Percentiles rank a stretch among this genome's conserved stretches.
Evolutionary conservation across 257 asterid species (phyloP).

Genomic region (Plantago elongata): DNA sequence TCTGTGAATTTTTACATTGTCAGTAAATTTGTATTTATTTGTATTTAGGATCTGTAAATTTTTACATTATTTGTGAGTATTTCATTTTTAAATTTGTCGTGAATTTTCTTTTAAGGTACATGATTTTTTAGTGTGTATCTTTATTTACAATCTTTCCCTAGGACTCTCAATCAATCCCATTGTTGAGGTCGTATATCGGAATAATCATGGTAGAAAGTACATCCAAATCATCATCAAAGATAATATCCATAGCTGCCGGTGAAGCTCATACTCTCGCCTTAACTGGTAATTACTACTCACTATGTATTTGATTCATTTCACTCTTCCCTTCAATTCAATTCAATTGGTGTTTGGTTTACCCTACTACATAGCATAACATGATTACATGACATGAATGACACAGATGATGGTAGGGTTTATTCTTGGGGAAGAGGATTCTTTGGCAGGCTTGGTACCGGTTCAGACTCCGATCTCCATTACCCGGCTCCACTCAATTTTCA

Average conservation of each 20-base stretch:
- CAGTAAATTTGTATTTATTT: too few species aligned
- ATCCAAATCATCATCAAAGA: constrained; percentile 21
- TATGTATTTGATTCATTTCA: background rate
- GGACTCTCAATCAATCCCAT: too few species aligned
- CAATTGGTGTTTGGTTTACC: background rate
- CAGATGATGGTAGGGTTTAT: constrained; percentile 81
- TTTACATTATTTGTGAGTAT: too few species aligned
- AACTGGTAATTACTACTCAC: constrained; percentile 36
- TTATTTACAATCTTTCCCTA: too few species aligned
- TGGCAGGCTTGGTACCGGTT: constrained; percentile 83
- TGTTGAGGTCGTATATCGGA: background rate
- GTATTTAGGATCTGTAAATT: too few species aligned
- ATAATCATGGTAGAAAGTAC: background rate
- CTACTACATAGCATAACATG: background rate
- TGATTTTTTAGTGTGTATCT: too few species aligned
- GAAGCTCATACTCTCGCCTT: constrained; percentile 95
- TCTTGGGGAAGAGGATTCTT: constrained; percentile 94
- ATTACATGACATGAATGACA: too few species aligned
- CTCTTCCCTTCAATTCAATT: background rate
- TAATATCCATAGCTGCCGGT: constrained; percentile 56
- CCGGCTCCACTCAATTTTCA: constrained; percentile 46
- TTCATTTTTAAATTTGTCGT: too few species aligned
- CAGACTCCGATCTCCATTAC: constrained; percentile 51
- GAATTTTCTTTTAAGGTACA: too few species aligned
- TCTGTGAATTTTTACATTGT: too few species aligned